Base-by-base conservation (phyloP, 148 eudicot species). In the Camellia sinensis region DNA sequence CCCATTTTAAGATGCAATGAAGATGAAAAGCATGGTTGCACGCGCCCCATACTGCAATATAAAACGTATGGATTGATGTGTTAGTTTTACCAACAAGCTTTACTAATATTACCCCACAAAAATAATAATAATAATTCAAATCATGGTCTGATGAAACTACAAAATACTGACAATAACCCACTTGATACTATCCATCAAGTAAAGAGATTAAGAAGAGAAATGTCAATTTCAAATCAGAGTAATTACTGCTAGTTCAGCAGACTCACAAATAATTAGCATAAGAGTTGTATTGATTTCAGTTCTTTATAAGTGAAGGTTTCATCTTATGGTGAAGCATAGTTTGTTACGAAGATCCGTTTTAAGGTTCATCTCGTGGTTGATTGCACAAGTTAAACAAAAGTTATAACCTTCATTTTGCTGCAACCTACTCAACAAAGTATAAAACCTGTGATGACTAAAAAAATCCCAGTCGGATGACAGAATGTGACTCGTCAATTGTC, bases 1-100 rank as follows among this genome's bases (percentile, higher is more conserved):
- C 98, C 99, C 98, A 96, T 82, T 93, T 96, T 80, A 96, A 87
- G 87, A 96, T 96, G 89, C 99, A 96, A 75, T 96, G 99, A 69
- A 96, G 92, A 87, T 96, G 98, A 83, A 93, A 96, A 1, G 99
- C 94, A 83, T 96, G 99, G 88, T 93, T 96, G 87, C 99, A 96
- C 53, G 91, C 89, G 74, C 99, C 99, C 99, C 98, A 96, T 17
- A 96, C 99, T 96, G 94, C 90, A 87, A 76, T 22, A 74, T n/a
- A 66, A 73, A 64, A 9, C n/a, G n/a, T 41, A 80, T 37, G 5
- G 6, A 17, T 80, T 50, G 19, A 63, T 66, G 61, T 40, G 6
- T 76, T 76, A 62, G 69, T 54, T 59, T n/a, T 8, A 65, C 19
- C 29, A 67, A 52, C 14, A 29, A 21, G 46, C 18, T 64, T 63